Evolutionary conservation across 306 rosid species (phyloP), one percentile per base, ranked within the genome.

Genomic region (Cucurbita maxima): DNA sequence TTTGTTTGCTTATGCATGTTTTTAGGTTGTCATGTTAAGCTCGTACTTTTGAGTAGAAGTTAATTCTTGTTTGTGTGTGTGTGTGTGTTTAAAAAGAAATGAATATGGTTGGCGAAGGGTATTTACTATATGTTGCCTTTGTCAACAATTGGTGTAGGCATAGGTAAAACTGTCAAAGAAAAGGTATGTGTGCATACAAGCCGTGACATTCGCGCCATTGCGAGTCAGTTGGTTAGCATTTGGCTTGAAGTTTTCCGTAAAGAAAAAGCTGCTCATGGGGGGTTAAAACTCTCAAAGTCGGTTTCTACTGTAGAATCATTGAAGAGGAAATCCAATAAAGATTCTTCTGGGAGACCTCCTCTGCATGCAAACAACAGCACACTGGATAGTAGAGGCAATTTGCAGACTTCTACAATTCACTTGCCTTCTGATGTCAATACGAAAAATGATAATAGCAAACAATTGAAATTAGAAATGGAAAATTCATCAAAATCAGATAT

Each of bases 101-200:
- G 43, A 7, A 38, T 40, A 54, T 56, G 76, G 37, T 40, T 10
- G 38, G 52, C 11, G 37, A 56, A 56, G 64, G 67, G 30, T 10
- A 43, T 44, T 41, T 77, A 71, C 74, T 81, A 58, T 15, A 61
- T 69, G 5, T 20, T 76, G 19, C 71, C 66, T 63, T 79, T 81
- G 80, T 57, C 77, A 18, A 71, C 82, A 53, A 72, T 51, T 77
- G 82, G 63, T 83, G 75, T 71, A 95, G 99, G 99, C 84, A 87
- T 95, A 60, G 99, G 99, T 72, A 95, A 89, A 84, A 95, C 99
- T 3, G 92, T 95, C 78, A 91, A 85, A 87, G 99, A 95, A 83
- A 95, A 95, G 84, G 99, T 95, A 78, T 95, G 99, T 83, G 96
- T 95, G 44, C 99, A 95, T 82, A 95, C 99, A 40, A 95, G 99